Percentiles rank a stretch among this genome's conserved stretches.
phyloP scores from a whole-genome alignment of 345 rosid genomes.

The Lepidium aucheri region DNA sequence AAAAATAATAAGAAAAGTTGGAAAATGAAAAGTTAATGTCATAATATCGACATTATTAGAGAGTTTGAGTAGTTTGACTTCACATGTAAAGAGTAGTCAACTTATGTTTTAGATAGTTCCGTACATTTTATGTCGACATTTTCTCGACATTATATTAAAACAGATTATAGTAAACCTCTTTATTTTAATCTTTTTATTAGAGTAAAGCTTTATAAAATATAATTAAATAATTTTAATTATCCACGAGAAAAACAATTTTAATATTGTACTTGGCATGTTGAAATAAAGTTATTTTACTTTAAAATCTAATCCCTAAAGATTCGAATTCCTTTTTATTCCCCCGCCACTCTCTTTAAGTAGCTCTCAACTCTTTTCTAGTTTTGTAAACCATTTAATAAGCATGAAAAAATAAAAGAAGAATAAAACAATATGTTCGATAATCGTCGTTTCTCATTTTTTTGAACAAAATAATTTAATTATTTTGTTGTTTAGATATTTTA shows the following conservation, averaged over 20 bases:
- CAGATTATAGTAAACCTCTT: conserved; percentile 11
- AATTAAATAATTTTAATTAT: neutral
- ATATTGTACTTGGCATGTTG: neutral
- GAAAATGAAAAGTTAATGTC: neutral
- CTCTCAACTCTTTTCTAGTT: neutral
- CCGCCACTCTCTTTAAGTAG: neutral
- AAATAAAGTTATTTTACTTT: neutral
- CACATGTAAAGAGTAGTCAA: neutral
- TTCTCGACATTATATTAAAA: conserved; percentile 10
- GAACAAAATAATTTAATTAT: no score
- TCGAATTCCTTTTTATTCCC: neutral
- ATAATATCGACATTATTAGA: conserved; percentile 19
- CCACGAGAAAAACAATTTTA: conserved; percentile 9
- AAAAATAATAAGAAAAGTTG: no score
- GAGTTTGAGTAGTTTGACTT: conserved; percentile 5
- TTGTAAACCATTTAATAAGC: neutral
- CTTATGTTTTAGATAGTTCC: neutral
- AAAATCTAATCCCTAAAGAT: neutral
- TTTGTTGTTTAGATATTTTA: no score
- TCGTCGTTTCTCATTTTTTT: neutral
- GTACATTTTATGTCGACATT: conserved; percentile 27
- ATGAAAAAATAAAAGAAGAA: no score
- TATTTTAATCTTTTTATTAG: neutral
- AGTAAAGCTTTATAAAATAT: no score
- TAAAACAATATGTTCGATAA: neutral